phyloP scores from a whole-genome alignment of 129 eudicot species.

The Smallanthus sonchifolius region DNA sequence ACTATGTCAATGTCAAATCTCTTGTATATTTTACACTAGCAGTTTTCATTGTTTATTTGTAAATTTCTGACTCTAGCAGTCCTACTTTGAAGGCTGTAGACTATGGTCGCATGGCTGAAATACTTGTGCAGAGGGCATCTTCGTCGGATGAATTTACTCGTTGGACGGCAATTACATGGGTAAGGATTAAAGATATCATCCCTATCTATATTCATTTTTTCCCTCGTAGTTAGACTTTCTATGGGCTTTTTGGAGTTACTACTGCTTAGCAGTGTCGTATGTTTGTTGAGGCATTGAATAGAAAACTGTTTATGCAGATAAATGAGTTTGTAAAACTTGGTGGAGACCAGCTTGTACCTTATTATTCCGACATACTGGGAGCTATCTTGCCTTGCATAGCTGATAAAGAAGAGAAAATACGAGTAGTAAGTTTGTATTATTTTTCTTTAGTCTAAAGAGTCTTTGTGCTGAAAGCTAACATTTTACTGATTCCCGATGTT shows the following conservation, averaged over 20 bases:
- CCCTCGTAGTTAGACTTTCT: neutral
- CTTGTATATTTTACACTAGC: neutral
- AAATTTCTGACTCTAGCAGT: constrained; percentile 46
- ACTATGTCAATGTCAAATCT: neutral
- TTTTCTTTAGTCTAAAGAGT: neutral
- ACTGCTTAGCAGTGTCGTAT: neutral
- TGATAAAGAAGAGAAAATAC: constrained; percentile 90
- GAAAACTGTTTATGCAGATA: constrained; percentile 46
- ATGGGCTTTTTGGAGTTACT: neutral
- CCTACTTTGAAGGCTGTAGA: constrained; percentile 92
- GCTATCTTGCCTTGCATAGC: constrained; percentile 95
- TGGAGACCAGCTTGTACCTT: constrained; percentile 94
- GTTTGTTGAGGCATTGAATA: neutral
- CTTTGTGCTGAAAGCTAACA: neutral
- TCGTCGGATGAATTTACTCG: constrained; percentile 90
- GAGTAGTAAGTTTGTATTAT: constrained; percentile 58
- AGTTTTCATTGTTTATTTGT: constrained; percentile 22
- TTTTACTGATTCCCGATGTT: neutral
- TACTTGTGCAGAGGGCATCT: constrained; percentile 91
- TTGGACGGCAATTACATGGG: constrained; percentile 97
- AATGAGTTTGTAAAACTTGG: constrained; percentile 96
- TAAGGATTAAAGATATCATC: constrained; percentile 18
- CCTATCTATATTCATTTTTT: neutral
- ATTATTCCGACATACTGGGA: constrained; percentile 91
- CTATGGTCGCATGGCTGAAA: constrained; percentile 99